A percentile compares a stretch with the other conserved stretches of the same genome.
phyloP scores from a whole-genome alignment of 2,329 filamentous ascomycete genomes.

The Neopestalotiopsis clavispora region DNA sequence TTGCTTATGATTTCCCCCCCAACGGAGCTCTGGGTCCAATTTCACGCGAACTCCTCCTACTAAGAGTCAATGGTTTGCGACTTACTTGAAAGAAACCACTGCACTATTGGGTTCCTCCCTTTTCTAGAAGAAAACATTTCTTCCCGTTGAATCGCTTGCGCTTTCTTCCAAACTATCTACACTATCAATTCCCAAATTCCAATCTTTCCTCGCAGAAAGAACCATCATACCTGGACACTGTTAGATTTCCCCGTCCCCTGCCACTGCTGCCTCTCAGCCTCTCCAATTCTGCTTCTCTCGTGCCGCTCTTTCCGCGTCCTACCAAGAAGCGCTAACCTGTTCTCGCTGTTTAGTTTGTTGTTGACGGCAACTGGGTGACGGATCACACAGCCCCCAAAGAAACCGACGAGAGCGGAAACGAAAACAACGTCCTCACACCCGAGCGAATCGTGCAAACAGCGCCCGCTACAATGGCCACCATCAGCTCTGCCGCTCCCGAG shows the following conservation, averaged over 20 bases:
- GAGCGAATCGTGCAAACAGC: conserved; percentile 65
- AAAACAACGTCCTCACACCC: conserved; percentile 89
- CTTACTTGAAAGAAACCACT: background rate
- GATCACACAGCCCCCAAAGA: conserved; percentile 83
- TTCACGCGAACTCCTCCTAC: background rate
- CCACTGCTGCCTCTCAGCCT: background rate
- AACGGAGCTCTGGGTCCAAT: conserved; percentile 1
- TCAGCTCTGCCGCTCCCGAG: conserved; percentile 71
- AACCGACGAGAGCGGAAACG: conserved; percentile 80
- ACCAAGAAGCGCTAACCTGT: conserved; percentile 1
- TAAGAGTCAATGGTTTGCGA: background rate
- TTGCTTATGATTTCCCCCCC: conserved; percentile 14
- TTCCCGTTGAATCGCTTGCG: background rate
- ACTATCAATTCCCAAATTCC: background rate
- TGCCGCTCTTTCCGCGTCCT: background rate
- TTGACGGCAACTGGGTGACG: conserved; percentile 88
- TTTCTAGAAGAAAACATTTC: background rate
- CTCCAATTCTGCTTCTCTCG: background rate
- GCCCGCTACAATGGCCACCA: conserved; percentile 54
- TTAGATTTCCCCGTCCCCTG: background rate
- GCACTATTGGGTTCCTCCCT: background rate
- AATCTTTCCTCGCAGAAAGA: conserved; percentile 1
- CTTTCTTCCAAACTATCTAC: background rate
- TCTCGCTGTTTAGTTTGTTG: conserved; percentile 75
- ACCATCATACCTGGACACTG: background rate